These are phyloP conservation scores for Penicillium flavigenum DNA, from an alignment of 495 filamentous ascomycete genomes.

Conservation along the genomic window DNA sequence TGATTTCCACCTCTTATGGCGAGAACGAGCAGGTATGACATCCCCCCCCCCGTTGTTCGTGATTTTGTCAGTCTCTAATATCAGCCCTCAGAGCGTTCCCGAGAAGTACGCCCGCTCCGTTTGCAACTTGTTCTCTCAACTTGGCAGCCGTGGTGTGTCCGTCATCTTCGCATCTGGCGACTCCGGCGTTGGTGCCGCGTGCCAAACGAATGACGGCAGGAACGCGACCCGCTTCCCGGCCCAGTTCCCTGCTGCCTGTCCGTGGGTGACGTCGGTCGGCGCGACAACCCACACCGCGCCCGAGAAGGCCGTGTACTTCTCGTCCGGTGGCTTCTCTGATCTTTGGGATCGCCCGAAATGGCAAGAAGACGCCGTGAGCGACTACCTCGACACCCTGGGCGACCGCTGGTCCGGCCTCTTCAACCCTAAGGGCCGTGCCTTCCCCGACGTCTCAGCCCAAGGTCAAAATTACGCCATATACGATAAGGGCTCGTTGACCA, in stretches of 20 bases:
- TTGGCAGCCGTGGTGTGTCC: conserved; percentile 74
- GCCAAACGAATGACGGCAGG: conserved; percentile 64
- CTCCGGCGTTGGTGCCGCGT: conserved; percentile 65
- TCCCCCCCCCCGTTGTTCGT: neutral
- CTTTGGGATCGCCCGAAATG: conserved; percentile 60
- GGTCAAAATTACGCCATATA: conserved; percentile 53
- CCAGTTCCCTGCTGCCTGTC: conserved; percentile 70
- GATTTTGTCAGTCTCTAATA: conserved; percentile 8
- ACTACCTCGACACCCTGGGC: conserved; percentile 55
- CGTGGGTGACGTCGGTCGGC: conserved; percentile 71
- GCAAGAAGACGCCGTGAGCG: conserved; percentile 56
- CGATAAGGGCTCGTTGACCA: conserved; percentile 48
- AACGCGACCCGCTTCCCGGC: conserved; percentile 66
- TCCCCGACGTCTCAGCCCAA: conserved; percentile 73
- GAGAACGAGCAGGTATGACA: conserved; percentile 63
- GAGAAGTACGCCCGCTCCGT: conserved; percentile 62
- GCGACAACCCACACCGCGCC: conserved; percentile 59
- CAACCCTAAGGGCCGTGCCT: conserved; percentile 64
- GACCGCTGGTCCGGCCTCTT: conserved; percentile 49
- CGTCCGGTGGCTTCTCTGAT: conserved; percentile 69
- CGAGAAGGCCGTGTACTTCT: conserved; percentile 56
- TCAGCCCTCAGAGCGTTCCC: conserved; percentile 59
- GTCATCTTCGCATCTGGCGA: conserved; percentile 73
- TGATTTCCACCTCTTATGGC: conserved; percentile 77
- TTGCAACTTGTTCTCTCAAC: conserved; percentile 67